Conservation (phyloP, 495 filamentous ascomycete genomes). For the Lineolata rhizophorae region DNA sequence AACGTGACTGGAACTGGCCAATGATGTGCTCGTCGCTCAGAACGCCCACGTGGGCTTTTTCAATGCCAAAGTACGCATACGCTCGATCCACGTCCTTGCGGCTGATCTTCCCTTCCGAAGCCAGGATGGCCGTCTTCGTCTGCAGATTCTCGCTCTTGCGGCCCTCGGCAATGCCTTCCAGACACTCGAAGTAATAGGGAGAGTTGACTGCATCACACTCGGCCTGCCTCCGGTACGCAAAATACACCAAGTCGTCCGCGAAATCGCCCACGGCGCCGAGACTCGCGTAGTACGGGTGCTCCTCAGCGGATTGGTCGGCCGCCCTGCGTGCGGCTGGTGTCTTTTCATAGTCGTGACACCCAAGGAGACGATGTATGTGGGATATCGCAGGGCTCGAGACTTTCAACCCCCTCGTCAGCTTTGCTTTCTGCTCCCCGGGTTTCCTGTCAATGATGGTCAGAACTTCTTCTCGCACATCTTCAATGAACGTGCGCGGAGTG, state of each 20-base stretch:
- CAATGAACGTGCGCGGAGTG: conserved; percentile 25
- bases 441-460: conserved; percentile 23
- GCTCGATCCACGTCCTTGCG: conserved; percentile 22
- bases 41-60: conserved; percentile 12
- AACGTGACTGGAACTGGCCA: conserved; percentile 30
- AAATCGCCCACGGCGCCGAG: conserved; percentile 25
- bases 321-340: conserved; percentile 1
- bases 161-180: conserved; percentile 20
- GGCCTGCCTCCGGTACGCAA: conserved; percentile 23
- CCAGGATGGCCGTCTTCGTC: conserved; percentile 18
- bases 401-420: too few species aligned
- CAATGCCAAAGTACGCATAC: conserved; percentile 30
- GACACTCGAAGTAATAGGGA: conserved; percentile 27
- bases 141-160: conserved; percentile 21
- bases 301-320: conserved; percentile 6
- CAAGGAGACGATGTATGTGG: conserved; percentile 24
- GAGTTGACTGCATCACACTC: conserved; percentile 16
- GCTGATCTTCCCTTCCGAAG: conserved; percentile 20
- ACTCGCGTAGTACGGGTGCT: conserved; percentile 22
- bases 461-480: conserved; percentile 33
- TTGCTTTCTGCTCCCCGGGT: too few species aligned
- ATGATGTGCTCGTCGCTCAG: conserved; percentile 34
- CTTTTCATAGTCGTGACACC: conserved; percentile 26
- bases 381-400: too few species aligned
- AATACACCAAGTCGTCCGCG: conserved; percentile 27